Evolutionary conservation across 2,329 filamentous ascomycete genomes (phyloP), one percentile per base, ranked within the genome.

Genomic region (Fusarium sp.): DNA sequence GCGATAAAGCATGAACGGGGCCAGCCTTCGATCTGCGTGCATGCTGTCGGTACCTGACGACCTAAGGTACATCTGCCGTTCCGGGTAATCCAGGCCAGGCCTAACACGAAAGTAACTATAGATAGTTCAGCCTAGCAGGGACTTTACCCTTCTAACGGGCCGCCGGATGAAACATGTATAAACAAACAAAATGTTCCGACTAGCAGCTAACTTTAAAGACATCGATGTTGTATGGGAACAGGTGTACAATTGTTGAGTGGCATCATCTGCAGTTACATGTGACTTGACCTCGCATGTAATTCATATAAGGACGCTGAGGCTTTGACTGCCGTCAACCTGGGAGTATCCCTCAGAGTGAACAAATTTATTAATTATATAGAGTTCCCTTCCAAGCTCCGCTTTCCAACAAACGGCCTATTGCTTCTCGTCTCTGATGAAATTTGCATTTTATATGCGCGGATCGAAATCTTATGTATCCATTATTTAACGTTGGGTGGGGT

Each of bases 261-360:
- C 6, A n/a, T 37, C 3, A 38, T 28, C 2, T 38, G 9, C 1
- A 50, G 4, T 15, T n/a, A 16, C 9, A 28, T 42, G 9, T 16
- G 4, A 15, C 9, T 25, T 35, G 9, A 15, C 18, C n/a, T 19
- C 13, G 3, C 6, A 6, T 19, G 6, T 0, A 7, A 15, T 7
- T 19, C 8, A 1, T 3, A 6, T 1, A 16, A 6, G 1, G 6
- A 8, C 9, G 6, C 8, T 18, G 25, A 15, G 23, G 7, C 11
- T 13, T 15, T 9, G 13, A 11, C 21, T 18, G 9, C 9, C 10
- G 18, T 21, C 19, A 16, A 6, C 12, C 9, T 6, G 21, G 3
- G 0, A 6, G 10, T 9, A 18, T 13, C 7, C 0, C 6, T 2
- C 8, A 33, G 3, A 52, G 5, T 7, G 12, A 13, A 9, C 1